Evolutionary conservation across 768 basidiomycete genomes (phyloP), one percentile per base, ranked within the genome.

Genomic region (Suillus brevipes): DNA sequence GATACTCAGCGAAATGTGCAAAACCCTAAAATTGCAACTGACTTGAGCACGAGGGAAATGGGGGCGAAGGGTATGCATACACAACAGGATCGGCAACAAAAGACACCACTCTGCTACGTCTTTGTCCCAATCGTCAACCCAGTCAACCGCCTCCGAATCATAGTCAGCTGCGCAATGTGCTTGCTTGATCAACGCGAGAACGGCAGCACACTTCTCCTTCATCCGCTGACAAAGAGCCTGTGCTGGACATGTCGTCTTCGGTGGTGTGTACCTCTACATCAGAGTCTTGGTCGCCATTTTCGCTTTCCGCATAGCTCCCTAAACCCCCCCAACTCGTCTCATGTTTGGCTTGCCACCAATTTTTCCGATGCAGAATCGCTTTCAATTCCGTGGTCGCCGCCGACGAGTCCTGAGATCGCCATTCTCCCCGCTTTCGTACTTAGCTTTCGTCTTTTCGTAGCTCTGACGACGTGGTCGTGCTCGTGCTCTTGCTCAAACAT

Each of bases 381-480:
- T 65, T 78, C 82, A 55, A 87, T 90, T 25, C 84, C 86, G 71
- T 91, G 91, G 1, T 78, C n/a, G n/a, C n/a, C 88, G 12, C 82
- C 85, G 18, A 90, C 66, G 60, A 90, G 71, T n/a, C 80, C 87
- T 3, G 73, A 78, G 31, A 92, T 87, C 12, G 85, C 82, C 65
- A 81, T 79, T 71, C 82, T 83, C 25, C 86, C 87, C 34, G 79
- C 84, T 60, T 78, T 80, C 62, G 72, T 72, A 65, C 84, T 81
- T 50, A 92, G 67, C 72, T 83, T 89, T 70, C 85, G 78, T 61
- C 87, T 80, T 74, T 93, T 93, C 61, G 71, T 67, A 47, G 71
- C 72, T 60, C 76, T 78, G 65, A 74, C 76, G n/a, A n/a, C n/a
- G n/a, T n/a, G n/a, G 43, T 77, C 50, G 6, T 47, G 68, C 31